Percentiles rank a stretch among this genome's conserved stretches.
These are phyloP conservation scores for Aspergillus sp. DNA, from an alignment of 2,329 filamentous ascomycete species.

Conservation along the genomic window DNA sequence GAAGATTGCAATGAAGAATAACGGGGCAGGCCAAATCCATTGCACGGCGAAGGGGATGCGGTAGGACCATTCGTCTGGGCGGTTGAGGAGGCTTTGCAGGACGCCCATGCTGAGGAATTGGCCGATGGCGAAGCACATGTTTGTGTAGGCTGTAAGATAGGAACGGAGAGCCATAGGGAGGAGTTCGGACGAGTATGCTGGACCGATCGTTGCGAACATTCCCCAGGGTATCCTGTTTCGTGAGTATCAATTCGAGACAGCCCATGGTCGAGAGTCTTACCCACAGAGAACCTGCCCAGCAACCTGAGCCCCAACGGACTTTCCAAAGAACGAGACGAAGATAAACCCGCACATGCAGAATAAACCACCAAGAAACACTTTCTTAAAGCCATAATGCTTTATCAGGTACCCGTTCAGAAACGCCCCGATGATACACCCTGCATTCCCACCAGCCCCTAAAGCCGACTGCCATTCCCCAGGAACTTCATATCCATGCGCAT, in stretches of 20 bases:
- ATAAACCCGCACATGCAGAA: slow-evolving; percentile 57
- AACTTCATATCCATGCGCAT: slow-evolving; percentile 41
- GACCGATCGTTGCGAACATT: slow-evolving; percentile 54
- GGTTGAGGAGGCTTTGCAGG: slow-evolving; percentile 41
- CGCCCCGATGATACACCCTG: slow-evolving; percentile 67
- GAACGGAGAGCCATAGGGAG: slow-evolving; percentile 47
- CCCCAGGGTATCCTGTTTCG: slow-evolving; percentile 51
- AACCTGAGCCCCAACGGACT: slow-evolving; percentile 58
- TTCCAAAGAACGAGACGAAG: slow-evolving; percentile 64
- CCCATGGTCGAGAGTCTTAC: not conserved
- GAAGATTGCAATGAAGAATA: slow-evolving; percentile 45
- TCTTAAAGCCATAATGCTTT: slow-evolving; percentile 39
- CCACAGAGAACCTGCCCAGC: slow-evolving; percentile 64
- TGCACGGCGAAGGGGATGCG: slow-evolving; percentile 53
- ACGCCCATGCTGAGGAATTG: slow-evolving; percentile 54
- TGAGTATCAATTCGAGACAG: not conserved
- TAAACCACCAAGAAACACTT: slow-evolving; percentile 51
- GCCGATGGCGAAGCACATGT: slow-evolving; percentile 59
- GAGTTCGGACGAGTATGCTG: slow-evolving; percentile 55
- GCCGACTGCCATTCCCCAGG: slow-evolving; percentile 59
- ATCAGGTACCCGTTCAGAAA: slow-evolving; percentile 65
- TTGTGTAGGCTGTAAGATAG: slow-evolving; percentile 57
- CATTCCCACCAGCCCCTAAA: slow-evolving; percentile 56
- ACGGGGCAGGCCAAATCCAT: slow-evolving; percentile 52
- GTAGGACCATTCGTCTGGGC: slow-evolving; percentile 49